Evolutionary conservation across 352 stramenopile genomes (phyloP).

Genomic region (Saprolegnia diclina): DNA sequence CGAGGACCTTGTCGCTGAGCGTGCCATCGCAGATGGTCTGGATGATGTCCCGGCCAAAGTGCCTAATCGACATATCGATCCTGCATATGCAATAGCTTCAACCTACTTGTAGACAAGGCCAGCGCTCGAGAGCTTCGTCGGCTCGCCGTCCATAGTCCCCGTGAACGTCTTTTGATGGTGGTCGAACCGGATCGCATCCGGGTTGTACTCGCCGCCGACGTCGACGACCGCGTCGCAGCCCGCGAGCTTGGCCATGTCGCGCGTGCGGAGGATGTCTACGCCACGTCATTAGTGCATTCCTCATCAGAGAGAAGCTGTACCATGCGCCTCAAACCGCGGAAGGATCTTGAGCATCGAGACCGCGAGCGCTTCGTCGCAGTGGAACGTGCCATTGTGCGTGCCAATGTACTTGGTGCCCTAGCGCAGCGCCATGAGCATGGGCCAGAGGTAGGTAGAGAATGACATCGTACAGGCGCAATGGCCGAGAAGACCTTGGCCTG

Average conservation of each 20-base stretch:
- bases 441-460: neutral
- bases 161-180: constrained; percentile 96
- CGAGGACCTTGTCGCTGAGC: constrained; percentile 64
- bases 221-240: constrained; percentile 95
- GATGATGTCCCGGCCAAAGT: constrained; percentile 97
- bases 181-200: constrained; percentile 88
- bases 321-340: constrained; percentile 80
- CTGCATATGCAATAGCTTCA: neutral
- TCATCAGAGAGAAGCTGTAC: constrained; percentile 35
- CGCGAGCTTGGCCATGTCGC: constrained; percentile 88
- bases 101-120: constrained; percentile 95
- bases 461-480: constrained; percentile 4
- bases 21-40: constrained; percentile 35
- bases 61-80: constrained; percentile 30
- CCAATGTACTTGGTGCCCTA: constrained; percentile 83
- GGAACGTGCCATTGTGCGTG: constrained; percentile 97
- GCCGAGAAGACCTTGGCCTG: constrained; percentile 23
- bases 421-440: neutral
- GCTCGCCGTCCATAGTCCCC: constrained; percentile 69
- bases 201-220: constrained; percentile 94
- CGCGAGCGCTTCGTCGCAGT: constrained; percentile 97
- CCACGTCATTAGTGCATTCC: neutral
- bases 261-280: constrained; percentile 65
- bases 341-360: constrained; percentile 95
- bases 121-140: constrained; percentile 92